Evolutionary conservation across 495 filamentous ascomycete genomes (phyloP), one percentile per base, ranked within the genome.

Genomic region (Annulohypoxylon nitens): DNA sequence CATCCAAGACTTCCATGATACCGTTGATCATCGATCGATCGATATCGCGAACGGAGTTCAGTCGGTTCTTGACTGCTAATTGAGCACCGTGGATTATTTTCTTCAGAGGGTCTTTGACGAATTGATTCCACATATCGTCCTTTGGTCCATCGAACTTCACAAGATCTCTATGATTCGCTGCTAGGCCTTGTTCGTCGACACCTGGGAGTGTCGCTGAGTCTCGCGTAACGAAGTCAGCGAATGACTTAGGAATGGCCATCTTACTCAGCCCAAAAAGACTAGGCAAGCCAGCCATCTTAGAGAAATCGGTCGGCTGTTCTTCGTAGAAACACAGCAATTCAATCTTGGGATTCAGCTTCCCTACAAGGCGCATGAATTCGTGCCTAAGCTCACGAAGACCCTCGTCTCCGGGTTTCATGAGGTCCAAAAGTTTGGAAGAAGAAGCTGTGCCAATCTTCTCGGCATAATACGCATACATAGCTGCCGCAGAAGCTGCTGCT

Each of bases 61-160:
- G 59, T 16, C 79, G 75, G 14, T 79, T 80, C 57, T 77, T 80
- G 16, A 79, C 78, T 9, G 74, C 63, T 9, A 79, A 62, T n/a
- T 74, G 75, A 5, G 79, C 79, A 8, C 74, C 71, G 18, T 80
- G 77, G 1, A 80, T 78, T 34, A 82, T 74, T 47, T 37, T 71
- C 61, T 76, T 77, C 25, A 82, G 11, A 0, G 69, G 78, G 25
- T 77, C 75, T 23, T 76, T 74, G 18, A 82, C 78, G 11, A 78
- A 65, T 55, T 79, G 78, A 4, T 60, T 73, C 71, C 74, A 82
- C 36, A 70, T 64, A 0, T 72, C 61, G 43, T 82, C 80, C 54
- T 79, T 81, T 2, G 69, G 71, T 33, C 77, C 73, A 12, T 81
- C 74, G 48, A 80, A 80, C 55, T 80, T 80, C 61, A 80, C 78